phyloP scores from a whole-genome alignment of 192 early-diverging fungal genomes.

The Gamsiella multidivaricata region DNA sequence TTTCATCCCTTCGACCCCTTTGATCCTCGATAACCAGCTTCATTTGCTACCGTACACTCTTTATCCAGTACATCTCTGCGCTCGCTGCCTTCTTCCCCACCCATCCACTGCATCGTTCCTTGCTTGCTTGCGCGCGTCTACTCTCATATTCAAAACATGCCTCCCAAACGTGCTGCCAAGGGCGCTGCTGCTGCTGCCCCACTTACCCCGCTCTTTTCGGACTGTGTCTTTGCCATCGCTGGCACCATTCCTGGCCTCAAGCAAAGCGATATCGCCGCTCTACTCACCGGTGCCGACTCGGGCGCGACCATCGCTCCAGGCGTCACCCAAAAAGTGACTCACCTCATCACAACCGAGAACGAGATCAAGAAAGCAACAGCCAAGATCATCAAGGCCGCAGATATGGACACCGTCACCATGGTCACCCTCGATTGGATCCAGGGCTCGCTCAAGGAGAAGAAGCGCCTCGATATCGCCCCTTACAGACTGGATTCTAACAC shows the following conservation, averaged over 20 bases:
- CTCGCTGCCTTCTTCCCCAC: background rate
- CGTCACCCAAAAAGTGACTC: constrained; percentile 51
- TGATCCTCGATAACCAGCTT: too few species aligned
- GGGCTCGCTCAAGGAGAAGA: constrained; percentile 34
- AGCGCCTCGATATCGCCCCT: constrained; percentile 12
- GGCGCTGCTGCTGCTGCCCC: background rate
- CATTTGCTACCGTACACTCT: too few species aligned
- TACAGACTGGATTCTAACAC: constrained; percentile 13
- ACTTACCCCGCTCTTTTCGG: constrained; percentile 15
- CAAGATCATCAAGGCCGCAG: constrained; percentile 35
- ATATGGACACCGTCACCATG: constrained; percentile 17
- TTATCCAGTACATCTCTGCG: too few species aligned
- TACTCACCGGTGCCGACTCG: background rate
- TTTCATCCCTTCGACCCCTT: background rate
- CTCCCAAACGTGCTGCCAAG: constrained; percentile 34
- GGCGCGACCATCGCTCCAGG: constrained; percentile 12
- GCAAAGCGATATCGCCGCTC: constrained; percentile 17
- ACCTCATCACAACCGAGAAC: constrained; percentile 42
- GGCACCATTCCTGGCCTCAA: constrained; percentile 6
- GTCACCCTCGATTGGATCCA: constrained; percentile 50
- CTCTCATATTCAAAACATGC: too few species aligned
- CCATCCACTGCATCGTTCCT: background rate
- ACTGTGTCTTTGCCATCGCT: constrained; percentile 23
- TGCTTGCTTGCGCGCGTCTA: too few species aligned
- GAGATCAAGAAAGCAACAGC: constrained; percentile 32